Evolutionary conservation across 1,284 basidiomycete genomes (phyloP), one percentile per base, ranked within the genome.

Genomic region (Heterobasidion parviporum): DNA sequence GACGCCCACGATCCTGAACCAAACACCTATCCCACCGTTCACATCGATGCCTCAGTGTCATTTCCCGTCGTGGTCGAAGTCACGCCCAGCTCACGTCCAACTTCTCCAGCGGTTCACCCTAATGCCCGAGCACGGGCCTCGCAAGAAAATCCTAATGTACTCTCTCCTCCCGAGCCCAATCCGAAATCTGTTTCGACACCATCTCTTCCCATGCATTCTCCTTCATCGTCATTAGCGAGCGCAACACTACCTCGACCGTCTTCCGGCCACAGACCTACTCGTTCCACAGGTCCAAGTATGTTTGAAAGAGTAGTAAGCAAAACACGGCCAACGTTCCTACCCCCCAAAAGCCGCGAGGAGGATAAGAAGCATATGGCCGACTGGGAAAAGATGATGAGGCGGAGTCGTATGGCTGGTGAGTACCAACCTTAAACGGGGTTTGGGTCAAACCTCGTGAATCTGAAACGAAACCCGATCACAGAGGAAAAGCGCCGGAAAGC

Each of bases 301-400:
- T 75, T 91, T 18, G 87, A 92, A 64, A 87, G 84, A 68, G 84
- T 89, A 46, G 72, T 87, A 56, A 90, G 86, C 69, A 86, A 81
- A 67, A 92, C 89, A 1, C 77, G 94, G 26, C 93, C 92, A 16
- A 73, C 80, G 6, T 89, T 87, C 67, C 74, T 97, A 8, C 94
- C 94, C 16, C 94, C 94, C 8, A 41, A 97, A 68, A 74, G 75
- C 54, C 83, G 81, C 56, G 68, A 79, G 52, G 94, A 97, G 69
- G 94, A 97, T 67, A 72, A 79, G 56, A 89, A 84, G 61, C 94
- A 98, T 71, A 75, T 93, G 66, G 83, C 87, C 33, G 89, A 90
- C 65, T 98, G 94, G 92, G 84, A 93, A 66, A 72, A 78, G 46
- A 96, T 98, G 92, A 98, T 98, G 94, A 83, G 82, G 64, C 79